phyloP scores from a whole-genome alignment of 1,284 basidiomycete genomes.

The Cryptococcus sp. region DNA sequence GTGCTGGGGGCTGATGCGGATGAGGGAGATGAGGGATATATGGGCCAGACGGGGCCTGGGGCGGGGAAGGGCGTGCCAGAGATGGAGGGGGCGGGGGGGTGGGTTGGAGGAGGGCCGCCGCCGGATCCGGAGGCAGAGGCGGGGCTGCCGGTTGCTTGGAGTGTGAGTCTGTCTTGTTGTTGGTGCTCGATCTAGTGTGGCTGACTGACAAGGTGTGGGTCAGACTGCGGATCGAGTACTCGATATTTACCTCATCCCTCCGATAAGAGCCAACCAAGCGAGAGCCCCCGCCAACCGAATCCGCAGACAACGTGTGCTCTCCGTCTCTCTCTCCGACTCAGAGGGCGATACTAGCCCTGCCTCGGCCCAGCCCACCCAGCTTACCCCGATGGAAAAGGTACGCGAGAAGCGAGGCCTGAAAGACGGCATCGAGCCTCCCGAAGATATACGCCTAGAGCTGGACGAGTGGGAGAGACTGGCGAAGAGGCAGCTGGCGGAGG shows the following conservation, averaged over 20 bases:
- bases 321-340: conserved; percentile 6
- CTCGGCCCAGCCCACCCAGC: conserved; percentile 44
- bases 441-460: conserved; percentile 34
- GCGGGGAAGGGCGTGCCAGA: background rate
- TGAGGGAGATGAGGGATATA: background rate
- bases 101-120: conserved; percentile 36
- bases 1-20: conserved; percentile 43
- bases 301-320: conserved; percentile 31
- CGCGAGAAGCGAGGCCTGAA: conserved; percentile 5
- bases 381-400: conserved; percentile 8
- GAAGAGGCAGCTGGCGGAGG: conserved; percentile 52
- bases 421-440: conserved; percentile 36
- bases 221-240: conserved; percentile 73
- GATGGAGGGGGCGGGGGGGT: conserved; percentile 18
- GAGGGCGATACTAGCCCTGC: conserved; percentile 26
- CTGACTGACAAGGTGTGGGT: conserved; percentile 4
- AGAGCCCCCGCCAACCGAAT: too few species aligned
- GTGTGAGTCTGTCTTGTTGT: conserved; percentile 36
- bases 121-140: conserved; percentile 61
- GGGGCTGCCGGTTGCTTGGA: conserved; percentile 60
- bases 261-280: conserved; percentile 1
- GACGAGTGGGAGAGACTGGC: conserved; percentile 59
- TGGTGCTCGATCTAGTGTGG: background rate
- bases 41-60: background rate
- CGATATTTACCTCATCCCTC: conserved; percentile 63